Base-by-base conservation (phyloP, 2,329 filamentous ascomycete genomes). In the Alternaria novae-zelandiae region DNA sequence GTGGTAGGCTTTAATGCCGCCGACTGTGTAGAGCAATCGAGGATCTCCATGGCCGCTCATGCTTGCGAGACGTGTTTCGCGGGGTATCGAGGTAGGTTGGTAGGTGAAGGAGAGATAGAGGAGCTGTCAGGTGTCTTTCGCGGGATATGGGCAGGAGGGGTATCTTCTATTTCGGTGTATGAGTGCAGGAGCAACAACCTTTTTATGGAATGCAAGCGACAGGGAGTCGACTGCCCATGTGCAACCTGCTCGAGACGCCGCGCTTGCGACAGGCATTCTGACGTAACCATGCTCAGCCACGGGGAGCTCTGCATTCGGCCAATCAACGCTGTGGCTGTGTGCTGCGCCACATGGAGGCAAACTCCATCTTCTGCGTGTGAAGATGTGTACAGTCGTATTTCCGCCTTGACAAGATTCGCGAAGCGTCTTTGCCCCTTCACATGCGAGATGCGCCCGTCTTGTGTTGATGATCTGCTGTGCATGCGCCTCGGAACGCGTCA, bases 1-100 rank as follows among this genome's bases (percentile, higher is more conserved):
- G 78, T 97, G 93, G 83, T 93, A 97, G 68, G 95, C 96, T 69
- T 90, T 90, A 75, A 99, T 95, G 83, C 93, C 93, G 70, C 90
- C 89, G 78, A 98, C 83, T 26, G 84, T 82, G 74, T 85, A 87
- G 60, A 88, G 83, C 43, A 87, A 80, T 71, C 85, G 84, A 50
- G 86, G 85, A 62, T 88, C 85, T 74, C 85, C 82, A 72, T 86
- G 85, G 63, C 82, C 81, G 57, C 83, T 81, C 82, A 83, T 85
- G 57, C 51, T 80, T 69, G 57, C 55, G 57, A 50, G 21, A 44
- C 51, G 64, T 56, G 61, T 12, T 49, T 59, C 55, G 67, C 58
- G 59, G 61, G 61, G 69, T 64, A 60, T 65, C 45, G 54, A 41
- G 12, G 45, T 15, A 5, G 21, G 47, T 15, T 41, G 50, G 49